phyloP scores from a whole-genome alignment of 2,329 filamentous ascomycete genomes.

The Phyllosticta ampelicida region DNA sequence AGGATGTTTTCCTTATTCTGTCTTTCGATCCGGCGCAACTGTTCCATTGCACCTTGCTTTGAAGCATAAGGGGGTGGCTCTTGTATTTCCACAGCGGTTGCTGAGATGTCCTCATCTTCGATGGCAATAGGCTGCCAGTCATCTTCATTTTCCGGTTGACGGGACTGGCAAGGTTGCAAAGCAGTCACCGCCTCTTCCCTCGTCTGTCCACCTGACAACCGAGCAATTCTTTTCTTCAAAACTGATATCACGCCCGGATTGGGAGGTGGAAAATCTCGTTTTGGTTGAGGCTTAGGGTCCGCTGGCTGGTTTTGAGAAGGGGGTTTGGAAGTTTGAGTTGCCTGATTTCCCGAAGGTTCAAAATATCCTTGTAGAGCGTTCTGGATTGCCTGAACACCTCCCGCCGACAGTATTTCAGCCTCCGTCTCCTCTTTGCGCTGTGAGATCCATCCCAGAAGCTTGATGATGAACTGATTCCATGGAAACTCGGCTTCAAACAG shows the following conservation, averaged over 20 bases:
- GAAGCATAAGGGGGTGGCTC: conserved; percentile 4
- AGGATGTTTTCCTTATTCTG: conserved; percentile 11
- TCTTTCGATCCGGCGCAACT: conserved; percentile 12
- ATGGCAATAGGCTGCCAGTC: background rate
- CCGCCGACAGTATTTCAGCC: conserved; percentile 29
- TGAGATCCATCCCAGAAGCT: conserved; percentile 38
- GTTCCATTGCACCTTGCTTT: conserved; percentile 10
- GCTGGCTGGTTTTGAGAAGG: background rate
- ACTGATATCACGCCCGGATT: conserved; percentile 16
- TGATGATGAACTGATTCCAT: conserved; percentile 39
- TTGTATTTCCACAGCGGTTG: conserved; percentile 2
- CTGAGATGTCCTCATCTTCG: background rate
- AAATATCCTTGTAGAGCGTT: background rate
- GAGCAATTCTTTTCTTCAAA: conserved; percentile 7
- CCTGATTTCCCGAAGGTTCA: background rate
- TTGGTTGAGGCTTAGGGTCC: background rate
- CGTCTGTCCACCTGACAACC: background rate
- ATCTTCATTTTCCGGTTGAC: conserved; percentile 15
- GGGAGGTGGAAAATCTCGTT: conserved; percentile 13
- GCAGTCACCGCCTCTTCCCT: background rate
- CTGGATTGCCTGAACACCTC: conserved; percentile 32
- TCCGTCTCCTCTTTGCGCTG: conserved; percentile 36
- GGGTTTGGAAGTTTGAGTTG: background rate
- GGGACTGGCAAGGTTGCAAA: conserved; percentile 6
- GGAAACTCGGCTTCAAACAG: conserved; percentile 36